A percentile compares a stretch with the other conserved stretches of the same genome.
Evolutionary conservation across 139 green algal genomes (phyloP).

Genomic region (Eudorina sp.): DNA sequence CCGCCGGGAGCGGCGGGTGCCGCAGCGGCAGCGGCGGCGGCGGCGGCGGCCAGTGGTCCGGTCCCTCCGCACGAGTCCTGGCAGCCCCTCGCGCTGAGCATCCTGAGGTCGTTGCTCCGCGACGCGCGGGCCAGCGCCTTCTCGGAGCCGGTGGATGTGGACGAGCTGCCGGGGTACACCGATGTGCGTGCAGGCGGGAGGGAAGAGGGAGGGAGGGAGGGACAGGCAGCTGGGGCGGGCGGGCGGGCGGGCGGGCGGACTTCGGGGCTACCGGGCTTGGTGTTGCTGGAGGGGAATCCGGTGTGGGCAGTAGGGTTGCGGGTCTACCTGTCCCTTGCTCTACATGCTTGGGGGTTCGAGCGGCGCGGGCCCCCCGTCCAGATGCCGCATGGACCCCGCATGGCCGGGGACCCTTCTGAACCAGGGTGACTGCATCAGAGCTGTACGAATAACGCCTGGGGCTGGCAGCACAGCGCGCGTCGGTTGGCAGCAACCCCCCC

Average conservation of each 20-base stretch:
- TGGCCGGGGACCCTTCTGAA: no score
- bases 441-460: no score
- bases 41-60: background rate
- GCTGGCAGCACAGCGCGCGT: no score
- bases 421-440: no score
- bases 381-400: no score
- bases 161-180: conserved; percentile 20
- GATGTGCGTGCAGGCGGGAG: background rate
- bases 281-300: background rate
- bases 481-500: no score
- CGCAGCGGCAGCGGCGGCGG: background rate
- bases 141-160: background rate
- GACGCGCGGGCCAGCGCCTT: conserved; percentile 10
- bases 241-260: no score
- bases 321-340: no score
- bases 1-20: background rate
- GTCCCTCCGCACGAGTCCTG: background rate
- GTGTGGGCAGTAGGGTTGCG: no score
- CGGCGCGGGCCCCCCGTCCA: no score
- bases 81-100: background rate
- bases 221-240: background rate
- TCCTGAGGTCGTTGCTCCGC: background rate
- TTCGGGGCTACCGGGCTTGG: no score
- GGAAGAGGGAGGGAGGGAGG: background rate
- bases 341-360: no score